Conservation (phyloP, 371 early-diverging fungal species). For the Mucor ambiguus region DNA sequence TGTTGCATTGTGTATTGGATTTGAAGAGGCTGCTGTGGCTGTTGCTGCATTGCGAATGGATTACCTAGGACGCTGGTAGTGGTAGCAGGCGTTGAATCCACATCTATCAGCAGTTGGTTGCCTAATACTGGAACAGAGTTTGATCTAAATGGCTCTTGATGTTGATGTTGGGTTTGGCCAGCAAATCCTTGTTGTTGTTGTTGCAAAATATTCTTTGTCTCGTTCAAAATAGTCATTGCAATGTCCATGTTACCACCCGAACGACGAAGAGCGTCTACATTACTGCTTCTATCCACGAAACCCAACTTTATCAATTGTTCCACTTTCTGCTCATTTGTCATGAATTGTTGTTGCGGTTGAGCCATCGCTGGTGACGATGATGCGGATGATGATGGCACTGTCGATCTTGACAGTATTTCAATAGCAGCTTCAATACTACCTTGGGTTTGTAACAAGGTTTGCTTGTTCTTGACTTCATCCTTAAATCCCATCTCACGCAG, state of each 20-base stretch:
- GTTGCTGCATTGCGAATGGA: slow-evolving; percentile 6
- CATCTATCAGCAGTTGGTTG: slow-evolving; percentile 1
- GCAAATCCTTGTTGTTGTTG: slow-evolving; percentile 6
- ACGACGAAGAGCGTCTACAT: slow-evolving; percentile 58
- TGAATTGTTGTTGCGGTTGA: slow-evolving; percentile 19
- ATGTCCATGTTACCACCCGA: slow-evolving; percentile 63
- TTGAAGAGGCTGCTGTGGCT: slow-evolving; percentile 8
- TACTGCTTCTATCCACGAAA: slow-evolving; percentile 44
- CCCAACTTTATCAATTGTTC: slow-evolving; percentile 52
- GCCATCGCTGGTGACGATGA: slow-evolving; percentile 4
- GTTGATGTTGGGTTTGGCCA: slow-evolving; percentile 7
- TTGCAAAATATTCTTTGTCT: slow-evolving; percentile 27
- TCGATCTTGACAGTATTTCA: slow-evolving; percentile 61
- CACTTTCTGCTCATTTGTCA: slow-evolving; percentile 44
- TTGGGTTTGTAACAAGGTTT: slow-evolving; percentile 66
- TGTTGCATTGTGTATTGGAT: slow-evolving; percentile 19
- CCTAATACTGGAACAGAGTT: slow-evolving; percentile 10
- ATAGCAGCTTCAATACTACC: slow-evolving; percentile 77
- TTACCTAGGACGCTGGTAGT: not conserved
- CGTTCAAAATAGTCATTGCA: slow-evolving; percentile 54
- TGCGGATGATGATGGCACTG: slow-evolving; percentile 6
- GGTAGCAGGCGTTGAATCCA: slow-evolving; percentile 5
- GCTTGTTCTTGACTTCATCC: slow-evolving; percentile 59
- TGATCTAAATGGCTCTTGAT: slow-evolving; percentile 20
- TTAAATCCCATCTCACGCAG: slow-evolving; percentile 81